Evolutionary conservation across 306 rosid species (phyloP).

Genomic region (Trifolium repens): DNA sequence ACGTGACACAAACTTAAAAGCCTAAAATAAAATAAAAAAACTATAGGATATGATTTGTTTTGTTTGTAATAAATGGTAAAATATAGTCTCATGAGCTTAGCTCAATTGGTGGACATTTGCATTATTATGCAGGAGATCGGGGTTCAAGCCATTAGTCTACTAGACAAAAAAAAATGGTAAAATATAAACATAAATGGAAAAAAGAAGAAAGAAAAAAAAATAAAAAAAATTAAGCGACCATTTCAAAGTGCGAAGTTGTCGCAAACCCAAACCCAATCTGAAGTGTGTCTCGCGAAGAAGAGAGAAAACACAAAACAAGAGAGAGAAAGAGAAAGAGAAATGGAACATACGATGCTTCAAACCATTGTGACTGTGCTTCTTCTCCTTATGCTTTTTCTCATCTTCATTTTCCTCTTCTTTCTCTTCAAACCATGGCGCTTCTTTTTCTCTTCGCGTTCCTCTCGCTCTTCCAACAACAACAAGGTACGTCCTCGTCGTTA

Average conservation of each 20-base stretch:
- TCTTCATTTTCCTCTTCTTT: constrained; percentile 66
- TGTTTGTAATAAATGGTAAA: background rate
- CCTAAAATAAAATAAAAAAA: too few species aligned
- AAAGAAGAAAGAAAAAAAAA: background rate
- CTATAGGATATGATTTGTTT: too few species aligned
- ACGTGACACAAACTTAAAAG: too few species aligned
- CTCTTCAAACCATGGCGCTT: constrained; percentile 98
- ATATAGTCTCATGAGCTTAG: too few species aligned
- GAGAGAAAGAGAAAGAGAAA: constrained; percentile 67
- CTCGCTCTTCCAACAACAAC: constrained; percentile 46
- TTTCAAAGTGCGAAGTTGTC: constrained; percentile 84
- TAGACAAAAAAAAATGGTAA: too few species aligned
- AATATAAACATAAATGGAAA: background rate
- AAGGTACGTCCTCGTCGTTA: constrained; percentile 37
- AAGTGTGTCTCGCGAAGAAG: constrained; percentile 45
- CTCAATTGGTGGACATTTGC: too few species aligned
- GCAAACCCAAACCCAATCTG: constrained; percentile 63
- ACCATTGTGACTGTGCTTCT: constrained; percentile 65
- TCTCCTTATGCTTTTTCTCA: constrained; percentile 89
- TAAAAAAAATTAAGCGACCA: constrained; percentile 52
- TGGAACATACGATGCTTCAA: constrained; percentile 61
- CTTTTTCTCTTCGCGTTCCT: constrained; percentile 54
- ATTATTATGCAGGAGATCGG: too few species aligned
- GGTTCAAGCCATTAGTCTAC: too few species aligned
- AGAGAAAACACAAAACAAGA: constrained; percentile 34